Base-by-base conservation (phyloP, 164 flowering plant genomes). In the Vitis labrusca region DNA sequence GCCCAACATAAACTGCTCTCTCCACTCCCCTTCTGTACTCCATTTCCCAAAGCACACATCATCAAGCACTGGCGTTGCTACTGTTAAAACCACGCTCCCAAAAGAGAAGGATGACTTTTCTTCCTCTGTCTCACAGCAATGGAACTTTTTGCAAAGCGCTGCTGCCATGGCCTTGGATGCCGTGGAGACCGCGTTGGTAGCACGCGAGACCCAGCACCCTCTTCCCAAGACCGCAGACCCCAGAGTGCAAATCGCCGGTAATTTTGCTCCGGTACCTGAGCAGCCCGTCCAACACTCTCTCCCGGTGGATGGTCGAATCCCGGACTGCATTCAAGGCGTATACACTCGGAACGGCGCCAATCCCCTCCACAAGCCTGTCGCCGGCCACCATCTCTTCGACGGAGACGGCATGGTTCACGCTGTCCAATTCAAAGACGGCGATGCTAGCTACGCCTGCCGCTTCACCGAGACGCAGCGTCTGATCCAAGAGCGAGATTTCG, bases 381-480 rank as follows among this genome's bases (percentile, higher is more conserved):
- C 93, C 13, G 98, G 98, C 3, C 98, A 94, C 81, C 98, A 94
- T 70, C 78, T 94, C 53, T 94, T 94, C 68, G 98, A 94, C 74
- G 98, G 98, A 0, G 98, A 94, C 66, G 98, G 98, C 6, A 94
- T 94, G 98, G 75, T 94, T 23, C 98, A 94, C 51, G 89, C 94
- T 3, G 94, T 94, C 1, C 50, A 37, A 10, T 63, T 94, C 52
- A 23, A 62, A 3, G 56, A 78, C 47, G 97, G 92, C 23, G 56
- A 71, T 2, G 98, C 81, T 8, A 83, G 82, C 76, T 94, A 91
- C 70, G 80, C 96, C 1, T 90, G 98, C 80, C 77, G 96, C 17
- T 90, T 89, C 77, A 92, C 97, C 0, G 81, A 89, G 61, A 94
- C 98, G 0, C 67, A 82, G 1, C 74, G 97, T 7, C 66, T 94